Evolutionary conservation across 2,329 filamentous ascomycete genomes (phyloP).

Genomic region (Penicillium sp.): DNA sequence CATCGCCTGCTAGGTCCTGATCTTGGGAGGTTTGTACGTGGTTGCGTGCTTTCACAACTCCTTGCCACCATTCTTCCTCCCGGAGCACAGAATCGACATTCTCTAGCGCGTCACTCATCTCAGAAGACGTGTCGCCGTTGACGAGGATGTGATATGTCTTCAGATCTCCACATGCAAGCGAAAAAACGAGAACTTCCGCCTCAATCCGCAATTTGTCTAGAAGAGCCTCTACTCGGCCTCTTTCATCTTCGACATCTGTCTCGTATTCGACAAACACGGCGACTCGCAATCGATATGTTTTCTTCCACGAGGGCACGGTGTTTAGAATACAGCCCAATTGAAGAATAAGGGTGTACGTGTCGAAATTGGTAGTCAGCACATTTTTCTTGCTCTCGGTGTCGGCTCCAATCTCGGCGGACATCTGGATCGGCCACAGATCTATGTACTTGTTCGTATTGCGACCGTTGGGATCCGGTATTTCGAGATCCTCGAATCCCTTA

Average conservation of each 20-base stretch:
- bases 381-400: constrained; percentile 60
- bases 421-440: constrained; percentile 88
- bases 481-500: constrained; percentile 71
- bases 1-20: constrained; percentile 15
- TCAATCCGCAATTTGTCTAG: constrained; percentile 78
- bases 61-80: constrained; percentile 77
- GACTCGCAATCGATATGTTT: constrained; percentile 66
- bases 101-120: constrained; percentile 53
- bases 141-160: constrained; percentile 73
- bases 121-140: constrained; percentile 57
- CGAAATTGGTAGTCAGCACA: constrained; percentile 81
- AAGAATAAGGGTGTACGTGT: constrained; percentile 83
- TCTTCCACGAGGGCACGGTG: constrained; percentile 76
- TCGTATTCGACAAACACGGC: constrained; percentile 89
- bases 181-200: constrained; percentile 74
- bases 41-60: constrained; percentile 30
- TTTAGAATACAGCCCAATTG: constrained; percentile 80
- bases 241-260: constrained; percentile 74
- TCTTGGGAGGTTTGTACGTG: constrained; percentile 8
- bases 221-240: constrained; percentile 64
- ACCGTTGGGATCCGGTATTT: constrained; percentile 61
- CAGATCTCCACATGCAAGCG: constrained; percentile 68
- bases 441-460: constrained; percentile 69
- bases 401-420: constrained; percentile 75
- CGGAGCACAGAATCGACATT: constrained; percentile 63